A percentile compares a stretch with the other conserved stretches of the same genome.
These are phyloP conservation scores for Pleurotus djamor DNA, from an alignment of 768 basidiomycete genomes.

Conservation along the genomic window DNA sequence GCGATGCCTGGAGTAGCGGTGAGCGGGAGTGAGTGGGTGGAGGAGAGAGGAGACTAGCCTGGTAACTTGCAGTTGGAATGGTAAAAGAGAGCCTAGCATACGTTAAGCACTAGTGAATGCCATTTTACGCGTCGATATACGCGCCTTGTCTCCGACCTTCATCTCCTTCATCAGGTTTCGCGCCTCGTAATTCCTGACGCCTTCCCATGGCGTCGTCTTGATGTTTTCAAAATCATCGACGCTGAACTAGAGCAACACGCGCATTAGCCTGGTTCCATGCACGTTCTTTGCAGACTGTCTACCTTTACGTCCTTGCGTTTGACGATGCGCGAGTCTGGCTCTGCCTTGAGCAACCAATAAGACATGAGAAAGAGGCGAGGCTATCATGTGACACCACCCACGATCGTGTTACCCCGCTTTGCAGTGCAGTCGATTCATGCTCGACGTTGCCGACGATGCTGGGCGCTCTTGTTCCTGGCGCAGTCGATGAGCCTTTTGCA, in stretches of 20 bases:
- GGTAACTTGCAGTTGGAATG: conserved; percentile 86
- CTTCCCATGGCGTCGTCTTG: conserved; percentile 79
- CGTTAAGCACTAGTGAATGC: neutral
- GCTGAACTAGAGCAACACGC: conserved; percentile 54
- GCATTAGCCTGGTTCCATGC: neutral
- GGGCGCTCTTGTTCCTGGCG: too few relatives aligned
- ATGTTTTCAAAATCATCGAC: conserved; percentile 81
- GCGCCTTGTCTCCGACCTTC: conserved; percentile 70
- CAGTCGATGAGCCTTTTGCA: too few relatives aligned
- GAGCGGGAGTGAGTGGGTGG: neutral
- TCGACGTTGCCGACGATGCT: too few relatives aligned
- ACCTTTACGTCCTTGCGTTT: conserved; percentile 89
- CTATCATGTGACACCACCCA: neutral
- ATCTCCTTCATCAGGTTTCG: conserved; percentile 84
- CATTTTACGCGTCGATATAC: conserved; percentile 10
- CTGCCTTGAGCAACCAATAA: conserved; percentile 83
- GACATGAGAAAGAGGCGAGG: neutral
- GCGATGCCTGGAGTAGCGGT: conserved; percentile 54
- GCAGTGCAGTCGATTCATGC: too few relatives aligned
- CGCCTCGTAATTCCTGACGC: conserved; percentile 84
- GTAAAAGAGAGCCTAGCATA: conserved; percentile 74
- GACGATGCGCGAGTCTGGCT: conserved; percentile 79
- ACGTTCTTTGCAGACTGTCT: conserved; percentile 5
- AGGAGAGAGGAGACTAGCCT: conserved; percentile 37
- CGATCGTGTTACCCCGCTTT: neutral